These are phyloP conservation scores for Cryptococcus sp. DNA, from an alignment of 1,284 basidiomycete species.

Conservation along the genomic window DNA sequence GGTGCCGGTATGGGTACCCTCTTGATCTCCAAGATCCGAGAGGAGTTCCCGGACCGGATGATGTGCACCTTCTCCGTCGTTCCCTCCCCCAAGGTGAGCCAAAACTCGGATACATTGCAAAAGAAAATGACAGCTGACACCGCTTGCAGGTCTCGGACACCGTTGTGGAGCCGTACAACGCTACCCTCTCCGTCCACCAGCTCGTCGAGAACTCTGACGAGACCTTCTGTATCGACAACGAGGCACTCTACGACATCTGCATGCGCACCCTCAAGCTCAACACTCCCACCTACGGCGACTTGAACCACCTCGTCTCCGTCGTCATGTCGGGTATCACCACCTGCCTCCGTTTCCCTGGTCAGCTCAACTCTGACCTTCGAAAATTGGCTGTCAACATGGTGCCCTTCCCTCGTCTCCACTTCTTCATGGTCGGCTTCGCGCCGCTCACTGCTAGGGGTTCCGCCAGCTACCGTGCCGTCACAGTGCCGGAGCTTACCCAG, in stretches of 20 bases:
- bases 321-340: slow-evolving; percentile 82
- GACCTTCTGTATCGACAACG: slow-evolving; percentile 79
- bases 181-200: slow-evolving; percentile 60
- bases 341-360: slow-evolving; percentile 78
- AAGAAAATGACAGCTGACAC: slow-evolving; percentile 2
- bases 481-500: slow-evolving; percentile 91
- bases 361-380: slow-evolving; percentile 94
- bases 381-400: slow-evolving; percentile 99
- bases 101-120: background rate
- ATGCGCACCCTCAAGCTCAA: slow-evolving; percentile 93
- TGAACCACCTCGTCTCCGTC: slow-evolving; percentile 94
- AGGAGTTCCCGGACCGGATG: slow-evolving; percentile 63
- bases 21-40: slow-evolving; percentile 61
- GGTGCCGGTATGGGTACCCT: slow-evolving; percentile 63
- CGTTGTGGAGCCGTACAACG: slow-evolving; percentile 64
- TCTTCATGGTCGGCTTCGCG: slow-evolving; percentile 98
- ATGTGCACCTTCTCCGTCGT: slow-evolving; percentile 63
- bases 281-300: slow-evolving; percentile 90
- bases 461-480: slow-evolving; percentile 90
- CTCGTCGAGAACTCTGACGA: slow-evolving; percentile 63
- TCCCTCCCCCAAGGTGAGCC: slow-evolving; percentile 57
- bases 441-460: slow-evolving; percentile 90
- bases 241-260: slow-evolving; percentile 97
- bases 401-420: slow-evolving; percentile 97
- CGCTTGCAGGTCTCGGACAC: slow-evolving; percentile 54